Conservation (phyloP, 1,284 basidiomycete species). For the Laetiporus sulphureus region DNA sequence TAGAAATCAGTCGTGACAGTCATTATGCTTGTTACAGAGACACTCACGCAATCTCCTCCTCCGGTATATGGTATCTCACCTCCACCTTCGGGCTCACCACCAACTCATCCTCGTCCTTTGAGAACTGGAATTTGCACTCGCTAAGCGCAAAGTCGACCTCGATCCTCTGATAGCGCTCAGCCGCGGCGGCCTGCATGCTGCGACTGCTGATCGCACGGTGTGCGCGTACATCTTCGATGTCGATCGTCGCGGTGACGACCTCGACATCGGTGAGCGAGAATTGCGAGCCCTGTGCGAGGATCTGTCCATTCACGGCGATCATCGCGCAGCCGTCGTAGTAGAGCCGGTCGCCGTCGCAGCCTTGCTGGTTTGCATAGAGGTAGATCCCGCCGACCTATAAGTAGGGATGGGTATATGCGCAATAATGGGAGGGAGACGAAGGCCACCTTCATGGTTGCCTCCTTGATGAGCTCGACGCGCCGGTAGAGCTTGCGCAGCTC, state of each 20-base stretch:
- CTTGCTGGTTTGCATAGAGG: slow-evolving; percentile 98
- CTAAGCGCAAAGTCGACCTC: slow-evolving; percentile 76
- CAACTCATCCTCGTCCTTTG: slow-evolving; percentile 33
- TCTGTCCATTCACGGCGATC: slow-evolving; percentile 90
- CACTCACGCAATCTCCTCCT: slow-evolving; percentile 99
- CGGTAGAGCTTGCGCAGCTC: slow-evolving; percentile 92
- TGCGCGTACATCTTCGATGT: slow-evolving; percentile 90
- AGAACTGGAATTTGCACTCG: slow-evolving; percentile 62
- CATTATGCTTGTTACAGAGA: slow-evolving; percentile 37
- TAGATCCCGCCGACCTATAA: slow-evolving; percentile 89
- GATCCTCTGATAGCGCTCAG: slow-evolving; percentile 72
- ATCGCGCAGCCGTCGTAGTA: slow-evolving; percentile 98
- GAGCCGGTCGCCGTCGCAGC: slow-evolving; percentile 94
- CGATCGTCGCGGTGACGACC: slow-evolving; percentile 91
- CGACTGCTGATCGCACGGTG: slow-evolving; percentile 79
- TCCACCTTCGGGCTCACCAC: slow-evolving; percentile 38
- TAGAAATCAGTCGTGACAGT: background rate
- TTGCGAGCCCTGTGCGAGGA: slow-evolving; percentile 93
- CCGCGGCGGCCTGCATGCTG: slow-evolving; percentile 82
- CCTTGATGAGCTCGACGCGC: slow-evolving; percentile 92
- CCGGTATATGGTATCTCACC: slow-evolving; percentile 80
- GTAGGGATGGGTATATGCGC: background rate
- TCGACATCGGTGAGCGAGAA: slow-evolving; percentile 96
- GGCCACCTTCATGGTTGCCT: slow-evolving; percentile 87
- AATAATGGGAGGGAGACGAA: background rate